phyloP scores from a whole-genome alignment of 2,329 filamentous ascomycete species.

The Ceratocystis harringtonii region DNA sequence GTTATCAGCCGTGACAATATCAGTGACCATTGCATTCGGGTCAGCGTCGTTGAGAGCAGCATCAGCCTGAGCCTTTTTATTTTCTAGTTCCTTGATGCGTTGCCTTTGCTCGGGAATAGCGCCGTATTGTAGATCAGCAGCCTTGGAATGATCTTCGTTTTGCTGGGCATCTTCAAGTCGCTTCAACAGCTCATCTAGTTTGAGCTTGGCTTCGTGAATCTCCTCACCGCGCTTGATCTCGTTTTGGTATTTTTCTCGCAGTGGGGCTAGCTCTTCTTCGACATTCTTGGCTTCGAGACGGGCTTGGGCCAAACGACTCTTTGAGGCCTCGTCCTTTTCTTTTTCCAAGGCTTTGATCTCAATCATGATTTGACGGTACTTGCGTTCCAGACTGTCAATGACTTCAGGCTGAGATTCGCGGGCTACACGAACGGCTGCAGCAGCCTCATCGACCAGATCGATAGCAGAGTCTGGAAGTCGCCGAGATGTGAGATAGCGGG shows the following conservation, averaged over 20 bases:
- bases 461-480: slow-evolving; percentile 93
- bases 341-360: slow-evolving; percentile 91
- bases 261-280: slow-evolving; percentile 76
- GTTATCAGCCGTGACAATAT: slow-evolving; percentile 89
- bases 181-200: slow-evolving; percentile 79
- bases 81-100: slow-evolving; percentile 67
- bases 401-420: slow-evolving; percentile 93
- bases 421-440: slow-evolving; percentile 87
- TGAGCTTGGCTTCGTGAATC: slow-evolving; percentile 87
- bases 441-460: slow-evolving; percentile 89
- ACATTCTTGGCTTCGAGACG: slow-evolving; percentile 88
- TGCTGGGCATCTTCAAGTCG: slow-evolving; percentile 91
- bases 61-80: slow-evolving; percentile 65
- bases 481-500: slow-evolving; percentile 80
- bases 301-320: slow-evolving; percentile 64
- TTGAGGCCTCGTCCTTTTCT: slow-evolving; percentile 88
- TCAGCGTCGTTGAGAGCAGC: slow-evolving; percentile 43
- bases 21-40: slow-evolving; percentile 66
- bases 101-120: slow-evolving; percentile 84
- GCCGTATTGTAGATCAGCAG: slow-evolving; percentile 91
- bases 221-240: slow-evolving; percentile 84
- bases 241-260: slow-evolving; percentile 88
- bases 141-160: slow-evolving; percentile 66
- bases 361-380: slow-evolving; percentile 80
- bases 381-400: slow-evolving; percentile 85